Base-by-base conservation (phyloP, 2,329 filamentous ascomycete species). In the Clarireedia paspali region DNA sequence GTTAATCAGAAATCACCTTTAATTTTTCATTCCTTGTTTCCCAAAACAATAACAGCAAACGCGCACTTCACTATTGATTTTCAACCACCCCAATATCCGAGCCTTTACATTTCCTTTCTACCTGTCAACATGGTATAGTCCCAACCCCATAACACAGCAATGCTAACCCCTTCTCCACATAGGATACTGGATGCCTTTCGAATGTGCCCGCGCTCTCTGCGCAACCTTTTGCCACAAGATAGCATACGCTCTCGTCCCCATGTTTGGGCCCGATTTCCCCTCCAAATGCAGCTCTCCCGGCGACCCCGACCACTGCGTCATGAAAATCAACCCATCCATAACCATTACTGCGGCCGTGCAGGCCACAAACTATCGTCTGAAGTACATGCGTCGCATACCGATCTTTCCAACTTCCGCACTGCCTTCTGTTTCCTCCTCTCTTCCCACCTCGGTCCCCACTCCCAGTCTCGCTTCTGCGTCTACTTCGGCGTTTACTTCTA, bases 181-280 rank as follows among this genome's bases (percentile, higher is more conserved):
- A 95, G 91, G 94, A 36, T 99, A 97, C 72, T 99, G 94, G 94
- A 90, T 97, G 81, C 92, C 92, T 2, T 97, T 85, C 66, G 75
- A 82, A 40, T 95, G 91, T 63, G 94, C 94, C 47, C 87, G 82
- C 71, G 91, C 90, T 10, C 76, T 99, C 51, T 95, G 91, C 66
- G 82, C 89, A 4, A 96, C 89, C 0, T 97, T 97, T 70, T 97
- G 92, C 73, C 84, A 85, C 69, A 75, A 81, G 38, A 95, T 99
- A 59, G 85, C 92, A 14, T 85, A 85, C 57, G 91, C 88, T 0
- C 74, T 99, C 54, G 94, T 94, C 7, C 94, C 94, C 5, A 78
- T 99, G 58, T 99, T 99, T 69, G 94, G 94, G 0, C 80, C 84
- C 12, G 79, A 83, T 42, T 99, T 99, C 68, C 85, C 89, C 2